phyloP scores from a whole-genome alignment of 225 moss, liverwort and hornwort species.

The Takakia lepidozioides region DNA sequence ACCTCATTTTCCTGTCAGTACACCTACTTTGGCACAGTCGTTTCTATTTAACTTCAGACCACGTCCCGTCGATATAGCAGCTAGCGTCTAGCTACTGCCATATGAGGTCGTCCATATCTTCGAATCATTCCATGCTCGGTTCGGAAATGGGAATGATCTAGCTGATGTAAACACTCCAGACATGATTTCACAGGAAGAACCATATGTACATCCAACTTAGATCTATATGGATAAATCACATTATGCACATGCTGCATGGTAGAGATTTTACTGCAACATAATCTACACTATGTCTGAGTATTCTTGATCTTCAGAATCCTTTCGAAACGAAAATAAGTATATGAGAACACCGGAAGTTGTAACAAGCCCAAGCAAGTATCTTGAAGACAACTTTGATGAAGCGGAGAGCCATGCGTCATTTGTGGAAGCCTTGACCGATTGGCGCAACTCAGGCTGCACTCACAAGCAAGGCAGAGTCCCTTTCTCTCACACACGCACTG shows the following conservation, averaged over 20 bases:
- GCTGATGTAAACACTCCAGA: too few relatives aligned
- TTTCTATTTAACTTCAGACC: background rate
- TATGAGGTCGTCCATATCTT: too few relatives aligned
- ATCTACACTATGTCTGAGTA: too few relatives aligned
- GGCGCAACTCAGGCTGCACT: slow-evolving; percentile 15
- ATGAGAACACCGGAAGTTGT: slow-evolving; percentile 7
- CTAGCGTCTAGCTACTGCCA: background rate
- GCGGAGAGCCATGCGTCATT: slow-evolving; percentile 21
- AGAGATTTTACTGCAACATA: too few relatives aligned
- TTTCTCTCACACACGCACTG: too few relatives aligned
- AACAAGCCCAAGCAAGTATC: slow-evolving; percentile 3
- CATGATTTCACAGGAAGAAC: too few relatives aligned
- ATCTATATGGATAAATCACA: too few relatives aligned
- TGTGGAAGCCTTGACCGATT: slow-evolving; percentile 22
- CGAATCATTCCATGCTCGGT: too few relatives aligned
- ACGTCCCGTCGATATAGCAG: background rate
- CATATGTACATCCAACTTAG: too few relatives aligned
- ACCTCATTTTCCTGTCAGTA: background rate
- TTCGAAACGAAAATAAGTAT: slow-evolving; percentile 16
- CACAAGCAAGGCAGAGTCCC: slow-evolving; percentile 8
- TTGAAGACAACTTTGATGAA: slow-evolving; percentile 2
- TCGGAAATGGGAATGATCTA: too few relatives aligned
- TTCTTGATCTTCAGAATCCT: slow-evolving; percentile 19
- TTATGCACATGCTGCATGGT: too few relatives aligned
- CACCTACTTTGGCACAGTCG: background rate